Evolutionary conservation across 257 asterid genomes (phyloP).

Genomic region (Nicotiana sylvestris): DNA sequence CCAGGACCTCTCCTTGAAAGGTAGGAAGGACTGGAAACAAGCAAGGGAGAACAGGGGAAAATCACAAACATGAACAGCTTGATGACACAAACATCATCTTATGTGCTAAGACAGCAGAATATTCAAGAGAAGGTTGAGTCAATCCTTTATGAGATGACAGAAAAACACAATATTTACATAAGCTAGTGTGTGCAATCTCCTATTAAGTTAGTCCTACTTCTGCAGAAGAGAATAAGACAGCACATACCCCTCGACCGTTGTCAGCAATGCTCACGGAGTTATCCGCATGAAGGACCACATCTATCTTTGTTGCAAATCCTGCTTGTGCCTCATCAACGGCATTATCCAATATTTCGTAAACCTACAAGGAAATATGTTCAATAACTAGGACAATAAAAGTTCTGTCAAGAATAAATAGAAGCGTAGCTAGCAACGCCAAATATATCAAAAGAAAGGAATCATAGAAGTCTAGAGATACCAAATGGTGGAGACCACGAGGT

Average conservation of each 20-base stretch:
- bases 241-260: conserved; percentile 94
- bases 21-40: background rate
- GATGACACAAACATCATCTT: background rate
- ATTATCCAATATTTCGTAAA: conserved; percentile 93
- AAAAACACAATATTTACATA: background rate
- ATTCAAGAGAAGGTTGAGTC: background rate
- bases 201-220: conserved; percentile 1
- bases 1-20: background rate
- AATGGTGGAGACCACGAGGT: conserved; percentile 86
- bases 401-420: conserved; percentile 9
- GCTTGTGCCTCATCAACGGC: conserved; percentile 98
- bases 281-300: conserved; percentile 68
- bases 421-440: conserved; percentile 12
- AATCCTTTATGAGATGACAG: background rate
- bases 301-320: conserved; percentile 81
- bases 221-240: conserved; percentile 17
- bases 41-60: background rate
- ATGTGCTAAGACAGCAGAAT: background rate
- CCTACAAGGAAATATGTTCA: conserved; percentile 33
- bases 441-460: background rate
- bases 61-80: background rate
- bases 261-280: conserved; percentile 89
- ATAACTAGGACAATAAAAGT: background rate
- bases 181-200: background rate
- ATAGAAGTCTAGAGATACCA: conserved; percentile 44